A percentile compares a stretch with the other conserved stretches of the same genome.
These are phyloP conservation scores for Brettanomyces custersianus DNA, from an alignment of 805 yeast species.

Conservation along the genomic window DNA sequence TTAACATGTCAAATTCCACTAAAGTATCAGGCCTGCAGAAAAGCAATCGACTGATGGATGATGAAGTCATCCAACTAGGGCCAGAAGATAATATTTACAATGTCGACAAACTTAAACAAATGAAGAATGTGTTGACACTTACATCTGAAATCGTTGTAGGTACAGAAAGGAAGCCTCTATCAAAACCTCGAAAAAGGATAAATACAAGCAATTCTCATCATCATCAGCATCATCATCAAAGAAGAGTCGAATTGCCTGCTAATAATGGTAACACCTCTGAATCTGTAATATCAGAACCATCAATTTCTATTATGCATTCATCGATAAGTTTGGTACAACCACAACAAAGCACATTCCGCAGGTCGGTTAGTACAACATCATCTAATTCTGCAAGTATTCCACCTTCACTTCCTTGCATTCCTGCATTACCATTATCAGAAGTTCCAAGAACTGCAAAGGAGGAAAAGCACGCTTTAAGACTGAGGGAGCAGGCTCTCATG, in stretches of 20 bases:
- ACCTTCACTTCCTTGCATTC: conserved; percentile 8
- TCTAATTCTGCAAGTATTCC: too few relatives aligned
- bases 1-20: conserved; percentile 57
- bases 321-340: too few relatives aligned
- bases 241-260: too few relatives aligned
- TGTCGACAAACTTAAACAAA: conserved; percentile 69
- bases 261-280: too few relatives aligned
- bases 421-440: conserved; percentile 4
- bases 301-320: too few relatives aligned
- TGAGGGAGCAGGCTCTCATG: conserved; percentile 47
- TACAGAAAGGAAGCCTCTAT: conserved; percentile 45
- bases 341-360: too few relatives aligned
- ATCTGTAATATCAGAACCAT: too few relatives aligned
- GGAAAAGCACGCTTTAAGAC: conserved; percentile 50
- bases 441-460: conserved; percentile 2
- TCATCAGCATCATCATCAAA: neutral
- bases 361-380: too few relatives aligned
- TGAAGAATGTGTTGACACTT: conserved; percentile 71
- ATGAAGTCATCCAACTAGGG: conserved; percentile 16
- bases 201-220: too few relatives aligned
- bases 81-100: conserved; percentile 42
- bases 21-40: conserved; percentile 12
- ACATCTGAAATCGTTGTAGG: conserved; percentile 78
- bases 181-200: conserved; percentile 14
- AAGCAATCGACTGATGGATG: conserved; percentile 13